These are phyloP conservation scores for Aquilaria sinensis DNA, from an alignment of 345 rosid genomes.

Conservation along the genomic window DNA sequence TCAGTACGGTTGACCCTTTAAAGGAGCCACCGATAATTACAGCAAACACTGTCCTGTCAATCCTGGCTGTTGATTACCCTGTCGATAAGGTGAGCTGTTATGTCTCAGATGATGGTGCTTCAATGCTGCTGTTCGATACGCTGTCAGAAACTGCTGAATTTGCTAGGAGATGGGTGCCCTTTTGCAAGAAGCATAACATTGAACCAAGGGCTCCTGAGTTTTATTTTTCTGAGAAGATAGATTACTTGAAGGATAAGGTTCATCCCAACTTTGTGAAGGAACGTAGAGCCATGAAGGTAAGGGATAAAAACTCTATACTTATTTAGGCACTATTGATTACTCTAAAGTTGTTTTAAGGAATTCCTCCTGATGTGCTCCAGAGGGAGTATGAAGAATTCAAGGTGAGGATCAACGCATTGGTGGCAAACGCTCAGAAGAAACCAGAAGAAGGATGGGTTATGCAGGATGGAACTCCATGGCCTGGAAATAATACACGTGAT, in stretches of 20 bases:
- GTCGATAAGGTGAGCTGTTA: constrained; percentile 86
- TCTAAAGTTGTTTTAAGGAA: not conserved
- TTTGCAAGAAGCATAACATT: constrained; percentile 76
- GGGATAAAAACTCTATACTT: constrained; percentile 6
- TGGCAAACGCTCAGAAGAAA: constrained; percentile 91
- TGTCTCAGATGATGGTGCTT: constrained; percentile 96
- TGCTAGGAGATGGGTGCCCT: constrained; percentile 97
- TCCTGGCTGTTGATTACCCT: constrained; percentile 75
- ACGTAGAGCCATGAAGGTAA: constrained; percentile 95
- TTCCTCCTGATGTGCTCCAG: constrained; percentile 27
- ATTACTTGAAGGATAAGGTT: constrained; percentile 91
- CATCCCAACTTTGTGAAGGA: constrained; percentile 93
- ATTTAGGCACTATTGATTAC: not conserved
- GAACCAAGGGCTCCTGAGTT: constrained; percentile 96
- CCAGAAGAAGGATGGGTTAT: constrained; percentile 99
- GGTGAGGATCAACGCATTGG: constrained; percentile 84
- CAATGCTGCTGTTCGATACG: constrained; percentile 88
- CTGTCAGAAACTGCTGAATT: constrained; percentile 89
- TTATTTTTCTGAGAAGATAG: constrained; percentile 88
- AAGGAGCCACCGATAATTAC: constrained; percentile 98
- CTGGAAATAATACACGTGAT: constrained; percentile 96
- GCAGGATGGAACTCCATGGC: constrained; percentile 99
- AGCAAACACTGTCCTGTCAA: constrained; percentile 89
- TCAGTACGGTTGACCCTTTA: constrained; percentile 94
- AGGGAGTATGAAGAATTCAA: constrained; percentile 98